These are phyloP conservation scores for Lonicera japonica DNA, from an alignment of 129 eudicot genomes.

Conservation along the genomic window DNA sequence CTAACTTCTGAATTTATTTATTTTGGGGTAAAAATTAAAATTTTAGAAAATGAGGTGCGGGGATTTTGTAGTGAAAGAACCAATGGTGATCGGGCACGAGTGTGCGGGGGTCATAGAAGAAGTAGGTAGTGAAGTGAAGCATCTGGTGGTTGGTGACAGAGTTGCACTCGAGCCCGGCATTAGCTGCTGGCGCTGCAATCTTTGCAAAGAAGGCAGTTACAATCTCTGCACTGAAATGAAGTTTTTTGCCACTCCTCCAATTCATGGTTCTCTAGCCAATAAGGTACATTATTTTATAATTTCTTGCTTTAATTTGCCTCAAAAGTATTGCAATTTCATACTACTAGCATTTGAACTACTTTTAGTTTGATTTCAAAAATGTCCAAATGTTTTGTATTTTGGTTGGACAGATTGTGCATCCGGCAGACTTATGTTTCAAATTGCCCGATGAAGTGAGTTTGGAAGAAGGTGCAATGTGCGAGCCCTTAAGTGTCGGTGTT, in stretches of 20 bases:
- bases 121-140: slow-evolving; percentile 52
- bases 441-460: slow-evolving; percentile 60
- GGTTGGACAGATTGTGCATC: slow-evolving; percentile 50
- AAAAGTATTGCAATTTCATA: no score
- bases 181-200: slow-evolving; percentile 54
- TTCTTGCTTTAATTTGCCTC: no score
- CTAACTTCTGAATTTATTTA: no score
- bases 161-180: slow-evolving; percentile 73
- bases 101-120: slow-evolving; percentile 69
- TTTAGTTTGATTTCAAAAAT: no score
- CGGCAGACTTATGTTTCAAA: slow-evolving; percentile 63
- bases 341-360: no score
- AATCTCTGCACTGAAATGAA: slow-evolving; percentile 75
- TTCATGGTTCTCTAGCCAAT: slow-evolving; percentile 68
- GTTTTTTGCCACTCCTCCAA: slow-evolving; percentile 66
- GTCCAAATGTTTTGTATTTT: neutral
- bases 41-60: slow-evolving; percentile 61
- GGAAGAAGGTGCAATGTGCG: slow-evolving; percentile 86
- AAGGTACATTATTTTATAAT: slow-evolving; percentile 24
- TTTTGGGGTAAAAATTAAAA: no score
- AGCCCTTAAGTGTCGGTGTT: slow-evolving; percentile 68
- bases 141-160: slow-evolving; percentile 49
- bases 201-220: slow-evolving; percentile 59
- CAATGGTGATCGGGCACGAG: slow-evolving; percentile 73
- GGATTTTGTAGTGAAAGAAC: slow-evolving; percentile 63